Conservation (phyloP, 1,284 basidiomycete species). For the Xerocomus nothofagi region DNA sequence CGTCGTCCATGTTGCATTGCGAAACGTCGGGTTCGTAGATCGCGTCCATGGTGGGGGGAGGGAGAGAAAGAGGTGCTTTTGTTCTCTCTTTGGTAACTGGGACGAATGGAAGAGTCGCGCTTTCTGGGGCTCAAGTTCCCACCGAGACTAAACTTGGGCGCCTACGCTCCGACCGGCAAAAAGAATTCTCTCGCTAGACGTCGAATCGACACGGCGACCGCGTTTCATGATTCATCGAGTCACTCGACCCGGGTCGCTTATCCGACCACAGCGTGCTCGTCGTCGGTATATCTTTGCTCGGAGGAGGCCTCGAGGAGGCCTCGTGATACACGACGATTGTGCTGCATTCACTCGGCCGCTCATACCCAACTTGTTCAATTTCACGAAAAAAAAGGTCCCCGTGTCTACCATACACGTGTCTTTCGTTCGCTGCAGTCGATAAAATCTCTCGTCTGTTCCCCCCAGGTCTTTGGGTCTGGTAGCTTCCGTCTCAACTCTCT, state of each 20-base stretch:
- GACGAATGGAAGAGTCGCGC: constrained; percentile 30
- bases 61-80: constrained; percentile 31
- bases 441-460: too few species aligned
- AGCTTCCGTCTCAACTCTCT: constrained; percentile 5
- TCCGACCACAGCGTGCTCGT: constrained; percentile 17
- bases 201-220: too few species aligned
- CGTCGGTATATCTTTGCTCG: constrained; percentile 10
- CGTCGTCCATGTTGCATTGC: constrained; percentile 28
- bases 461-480: too few species aligned
- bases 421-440: too few species aligned
- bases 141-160: constrained; percentile 25
- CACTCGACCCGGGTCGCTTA: too few species aligned
- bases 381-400: too few species aligned
- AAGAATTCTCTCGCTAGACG: too few species aligned
- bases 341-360: too few species aligned
- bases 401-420: too few species aligned
- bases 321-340: constrained; percentile 20
- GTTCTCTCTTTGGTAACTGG: constrained; percentile 37
- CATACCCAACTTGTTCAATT: too few species aligned
- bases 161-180: too few species aligned
- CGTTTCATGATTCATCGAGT: too few species aligned
- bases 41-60: constrained; percentile 27
- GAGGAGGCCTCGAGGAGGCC: constrained; percentile 29
- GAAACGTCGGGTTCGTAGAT: constrained; percentile 29
- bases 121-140: constrained; percentile 33